Evolutionary conservation across 2,329 filamentous ascomycete species (phyloP), one percentile per base, ranked within the genome.

Genomic region (Akanthomyces lecanii): DNA sequence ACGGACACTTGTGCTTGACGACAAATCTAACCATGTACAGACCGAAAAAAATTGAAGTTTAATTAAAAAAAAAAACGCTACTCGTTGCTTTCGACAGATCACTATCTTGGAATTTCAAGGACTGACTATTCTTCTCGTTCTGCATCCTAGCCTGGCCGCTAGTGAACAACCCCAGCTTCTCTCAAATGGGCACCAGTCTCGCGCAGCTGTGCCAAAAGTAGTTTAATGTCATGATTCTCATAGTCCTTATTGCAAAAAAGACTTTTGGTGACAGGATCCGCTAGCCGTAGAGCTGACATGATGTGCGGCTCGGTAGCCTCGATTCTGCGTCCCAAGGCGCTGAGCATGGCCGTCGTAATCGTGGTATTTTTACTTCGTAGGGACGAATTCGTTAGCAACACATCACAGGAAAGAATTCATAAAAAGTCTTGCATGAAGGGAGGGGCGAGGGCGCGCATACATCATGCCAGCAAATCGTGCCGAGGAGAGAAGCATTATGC

Each of bases 361-460:
- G 51, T 54, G 33, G 51, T 54, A n/a, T 54, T 54, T 54, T 42
- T 54, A 25, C 51, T 51, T 30, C n/a, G 33, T 33, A 51, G 5
- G 18, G 16, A 36, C 14, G 2, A 5, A 36, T 11, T 36, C 2
- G 28, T 51, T 36, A 36, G 48, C 16, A 10, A 2, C 11, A 28
- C 21, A 28, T 10, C 4, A 5, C 23, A 28, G 51, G 2, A 16
- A 5, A 4, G 21, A 7, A 3, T 10, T 12, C 10, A 21, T 11
- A 38, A 28, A 11, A 11, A 36, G 33, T 7, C n/a, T 40, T 16
- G 4, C 1, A 33, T 21, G 25, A 7, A 1, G 36, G 4, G 21
- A 23, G n/a, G 21, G 51, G n/a, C 11, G 14, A 50, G 47, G 28
- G 30, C n/a, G 5, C 18, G 33, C 51, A 23, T 54, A 54, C 51